Conservation (phyloP, 305 asterid genomes). For the Solanum hybrid region DNA sequence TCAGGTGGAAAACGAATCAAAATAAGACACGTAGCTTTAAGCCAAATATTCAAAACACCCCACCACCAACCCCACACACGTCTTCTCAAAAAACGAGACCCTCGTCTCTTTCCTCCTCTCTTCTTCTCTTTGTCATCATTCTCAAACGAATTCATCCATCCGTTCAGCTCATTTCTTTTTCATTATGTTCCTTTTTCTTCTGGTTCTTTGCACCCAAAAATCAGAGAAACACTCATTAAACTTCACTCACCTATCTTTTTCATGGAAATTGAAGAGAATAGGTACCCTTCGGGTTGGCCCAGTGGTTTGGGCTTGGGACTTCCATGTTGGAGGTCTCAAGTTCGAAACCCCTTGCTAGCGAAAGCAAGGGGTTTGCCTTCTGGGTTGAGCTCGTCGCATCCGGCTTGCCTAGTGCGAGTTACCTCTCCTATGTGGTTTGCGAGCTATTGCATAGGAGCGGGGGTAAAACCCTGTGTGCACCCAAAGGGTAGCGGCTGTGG, state of each 20-base stretch:
- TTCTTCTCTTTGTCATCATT: background rate
- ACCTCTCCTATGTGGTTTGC: too few relatives aligned
- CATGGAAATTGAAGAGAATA: background rate
- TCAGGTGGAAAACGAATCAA: background rate
- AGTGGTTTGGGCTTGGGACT: too few relatives aligned
- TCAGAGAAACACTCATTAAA: background rate
- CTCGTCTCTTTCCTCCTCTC: background rate
- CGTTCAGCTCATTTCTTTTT: background rate
- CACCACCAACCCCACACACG: background rate
- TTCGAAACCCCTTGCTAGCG: too few relatives aligned
- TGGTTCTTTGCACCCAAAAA: background rate
- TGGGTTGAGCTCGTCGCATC: too few relatives aligned
- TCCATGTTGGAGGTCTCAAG: too few relatives aligned
- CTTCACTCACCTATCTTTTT: background rate
- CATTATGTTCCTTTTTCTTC: background rate
- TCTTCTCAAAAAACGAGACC: background rate
- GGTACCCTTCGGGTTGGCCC: too few relatives aligned
- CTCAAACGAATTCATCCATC: background rate
- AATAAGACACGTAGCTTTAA: background rate
- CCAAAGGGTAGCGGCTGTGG: too few relatives aligned
- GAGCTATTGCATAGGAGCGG: too few relatives aligned
- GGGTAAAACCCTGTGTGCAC: too few relatives aligned
- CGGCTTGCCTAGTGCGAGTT: too few relatives aligned
- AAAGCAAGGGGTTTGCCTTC: too few relatives aligned
- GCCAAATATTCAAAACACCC: background rate